Conservation (phyloP, 148 eudicot genomes). For the Mesembryanthemum crystallinum region DNA sequence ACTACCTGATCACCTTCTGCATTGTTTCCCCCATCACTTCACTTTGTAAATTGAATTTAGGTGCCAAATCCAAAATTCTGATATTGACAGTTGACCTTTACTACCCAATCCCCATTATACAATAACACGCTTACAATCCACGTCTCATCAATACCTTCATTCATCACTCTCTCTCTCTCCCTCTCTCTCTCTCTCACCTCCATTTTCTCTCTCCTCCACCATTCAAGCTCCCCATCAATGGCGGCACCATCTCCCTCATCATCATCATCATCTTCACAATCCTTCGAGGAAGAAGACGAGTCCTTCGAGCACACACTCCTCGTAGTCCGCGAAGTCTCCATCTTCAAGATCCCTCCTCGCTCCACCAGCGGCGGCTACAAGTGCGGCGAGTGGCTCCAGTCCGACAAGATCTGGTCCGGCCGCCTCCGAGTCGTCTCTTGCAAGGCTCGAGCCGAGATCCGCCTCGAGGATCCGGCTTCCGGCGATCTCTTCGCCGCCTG, state of each 20-base stretch:
- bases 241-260: constrained; percentile 8
- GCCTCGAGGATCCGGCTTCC: constrained; percentile 83
- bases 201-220: not conserved
- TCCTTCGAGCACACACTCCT: constrained; percentile 95
- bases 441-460: constrained; percentile 77
- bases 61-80: not conserved
- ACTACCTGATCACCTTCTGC: not conserved
- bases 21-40: not conserved
- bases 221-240: constrained; percentile 18
- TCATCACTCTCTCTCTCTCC: not conserved
- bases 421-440: constrained; percentile 88
- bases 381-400: constrained; percentile 98
- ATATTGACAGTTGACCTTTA: not conserved
- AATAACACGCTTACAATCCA: constrained; percentile 10
- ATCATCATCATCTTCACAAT: constrained; percentile 27
- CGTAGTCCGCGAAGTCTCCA: constrained; percentile 89
- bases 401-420: constrained; percentile 98
- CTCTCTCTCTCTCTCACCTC: not conserved
- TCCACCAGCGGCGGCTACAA: constrained; percentile 88
- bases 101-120: not conserved
- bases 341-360: constrained; percentile 95
- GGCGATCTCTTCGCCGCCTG: constrained; percentile 96
- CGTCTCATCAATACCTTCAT: not conserved
- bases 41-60: not conserved
- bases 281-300: constrained; percentile 64